These are phyloP conservation scores for Paecilomyces sp. DNA, from an alignment of 2,329 filamentous ascomycete genomes.

Conservation along the genomic window DNA sequence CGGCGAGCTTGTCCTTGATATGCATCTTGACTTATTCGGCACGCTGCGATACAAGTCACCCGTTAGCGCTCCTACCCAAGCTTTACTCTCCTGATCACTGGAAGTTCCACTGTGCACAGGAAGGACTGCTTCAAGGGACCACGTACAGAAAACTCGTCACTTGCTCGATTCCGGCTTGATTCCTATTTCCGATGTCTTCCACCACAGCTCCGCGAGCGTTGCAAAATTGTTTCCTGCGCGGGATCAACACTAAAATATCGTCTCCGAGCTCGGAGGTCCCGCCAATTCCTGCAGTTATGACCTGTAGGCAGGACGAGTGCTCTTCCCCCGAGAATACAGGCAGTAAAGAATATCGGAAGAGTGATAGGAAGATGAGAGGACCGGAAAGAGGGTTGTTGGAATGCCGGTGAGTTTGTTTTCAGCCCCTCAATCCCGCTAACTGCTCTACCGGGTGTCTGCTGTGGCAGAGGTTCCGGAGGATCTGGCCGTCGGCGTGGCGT, in stretches of 20 bases:
- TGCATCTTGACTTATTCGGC: conserved; percentile 64
- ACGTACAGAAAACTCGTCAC: not conserved
- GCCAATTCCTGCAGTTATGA: conserved; percentile 50
- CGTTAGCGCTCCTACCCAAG: not conserved
- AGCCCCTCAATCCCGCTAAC: not conserved
- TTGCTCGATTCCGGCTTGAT: not conserved
- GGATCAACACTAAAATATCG: conserved; percentile 33
- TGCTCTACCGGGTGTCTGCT: not conserved
- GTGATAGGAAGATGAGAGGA: not conserved
- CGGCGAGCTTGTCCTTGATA: conserved; percentile 83
- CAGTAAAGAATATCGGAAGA: not conserved
- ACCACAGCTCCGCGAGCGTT: not conserved
- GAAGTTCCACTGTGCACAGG: not conserved
- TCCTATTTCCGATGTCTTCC: not conserved
- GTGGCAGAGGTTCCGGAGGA: not conserved
- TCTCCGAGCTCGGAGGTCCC: conserved; percentile 41
- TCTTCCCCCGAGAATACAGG: not conserved
- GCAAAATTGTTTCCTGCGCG: not conserved
- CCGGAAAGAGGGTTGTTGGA: not conserved
- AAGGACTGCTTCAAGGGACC: not conserved
- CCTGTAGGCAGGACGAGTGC: conserved; percentile 13
- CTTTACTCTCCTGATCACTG: not conserved
- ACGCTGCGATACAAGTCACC: not conserved
- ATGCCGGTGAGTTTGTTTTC: not conserved
- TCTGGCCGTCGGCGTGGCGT: not conserved